Evolutionary conservation across 148 eudicot species (phyloP).

Genomic region (Heliosperma pusillum): DNA sequence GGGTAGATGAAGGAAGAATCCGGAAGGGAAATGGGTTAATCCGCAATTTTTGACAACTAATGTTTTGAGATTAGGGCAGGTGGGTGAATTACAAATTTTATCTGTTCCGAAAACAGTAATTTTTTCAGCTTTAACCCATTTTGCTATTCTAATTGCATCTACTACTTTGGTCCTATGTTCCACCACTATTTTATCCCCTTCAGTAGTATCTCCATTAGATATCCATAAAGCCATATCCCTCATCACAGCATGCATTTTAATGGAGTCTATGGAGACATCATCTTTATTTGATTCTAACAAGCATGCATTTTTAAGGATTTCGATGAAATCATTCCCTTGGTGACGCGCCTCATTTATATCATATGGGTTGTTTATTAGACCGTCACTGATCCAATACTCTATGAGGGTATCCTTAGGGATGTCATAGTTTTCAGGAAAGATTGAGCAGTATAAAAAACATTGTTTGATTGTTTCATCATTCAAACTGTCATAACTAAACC

Average conservation of each 20-base stretch:
- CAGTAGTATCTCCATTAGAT: conserved; percentile 4
- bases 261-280: neutral
- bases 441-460: conserved; percentile 22
- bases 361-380: conserved; percentile 18
- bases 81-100: conserved; percentile 12
- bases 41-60: neutral
- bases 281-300: conserved; percentile 12
- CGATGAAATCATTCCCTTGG: conserved; percentile 18
- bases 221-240: conserved; percentile 30
- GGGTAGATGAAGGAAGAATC: conserved; percentile 18
- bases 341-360: conserved; percentile 15
- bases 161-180: neutral
- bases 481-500: conserved; percentile 32
- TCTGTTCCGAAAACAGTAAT: conserved; percentile 8
- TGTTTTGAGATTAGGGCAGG: conserved; percentile 18
- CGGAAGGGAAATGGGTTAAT: neutral
- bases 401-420: conserved; percentile 11
- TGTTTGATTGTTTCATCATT: conserved; percentile 16
- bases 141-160: conserved; percentile 9
- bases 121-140: conserved; percentile 20
- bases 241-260: conserved; percentile 27
- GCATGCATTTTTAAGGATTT: conserved; percentile 20
- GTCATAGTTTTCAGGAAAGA: conserved; percentile 24
- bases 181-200: conserved; percentile 8
- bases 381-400: conserved; percentile 32